Percentiles rank a stretch among this genome's conserved stretches.
phyloP scores from a whole-genome alignment of 805 yeast species.

The Sugiyamaella mastotermitis region DNA sequence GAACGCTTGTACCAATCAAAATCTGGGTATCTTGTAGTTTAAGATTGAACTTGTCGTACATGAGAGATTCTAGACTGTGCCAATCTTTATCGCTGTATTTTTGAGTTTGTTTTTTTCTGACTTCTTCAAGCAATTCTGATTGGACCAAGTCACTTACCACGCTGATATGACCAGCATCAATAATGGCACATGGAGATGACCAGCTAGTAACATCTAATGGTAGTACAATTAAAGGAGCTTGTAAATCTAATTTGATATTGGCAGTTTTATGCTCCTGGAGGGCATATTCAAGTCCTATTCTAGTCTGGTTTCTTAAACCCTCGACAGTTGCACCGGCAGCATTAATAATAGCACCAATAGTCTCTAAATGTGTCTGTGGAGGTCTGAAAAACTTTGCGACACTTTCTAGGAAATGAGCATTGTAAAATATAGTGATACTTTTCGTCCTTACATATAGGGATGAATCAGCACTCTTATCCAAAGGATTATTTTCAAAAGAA shows the following conservation, averaged over 20 bases:
- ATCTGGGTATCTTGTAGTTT: constrained; percentile 81
- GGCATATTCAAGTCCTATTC: constrained; percentile 89
- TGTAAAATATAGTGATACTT: constrained; percentile 86
- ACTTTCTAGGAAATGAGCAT: constrained; percentile 75
- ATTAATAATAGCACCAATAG: constrained; percentile 81
- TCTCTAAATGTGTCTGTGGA: constrained; percentile 77
- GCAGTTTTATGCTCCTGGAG: constrained; percentile 91
- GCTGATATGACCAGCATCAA: constrained; percentile 95
- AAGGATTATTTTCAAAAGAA: constrained; percentile 79
- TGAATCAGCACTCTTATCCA: constrained; percentile 80
- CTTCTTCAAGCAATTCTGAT: constrained; percentile 56
- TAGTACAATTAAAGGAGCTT: constrained; percentile 84
- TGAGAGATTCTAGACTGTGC: constrained; percentile 63
- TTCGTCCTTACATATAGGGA: constrained; percentile 63
- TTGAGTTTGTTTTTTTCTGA: constrained; percentile 52
- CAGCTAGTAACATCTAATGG: constrained; percentile 77
- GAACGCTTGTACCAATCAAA: constrained; percentile 75
- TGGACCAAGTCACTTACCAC: constrained; percentile 76
- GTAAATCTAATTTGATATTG: constrained; percentile 79
- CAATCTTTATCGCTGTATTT: constrained; percentile 64
- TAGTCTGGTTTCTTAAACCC: constrained; percentile 81
- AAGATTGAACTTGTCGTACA: constrained; percentile 85
- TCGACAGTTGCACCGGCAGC: constrained; percentile 96
- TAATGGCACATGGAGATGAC: constrained; percentile 81
- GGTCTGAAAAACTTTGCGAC: constrained; percentile 75